Evolutionary conservation across 75 land plant genomes (phyloP), one percentile per base, ranked within the genome.

Genomic region (Cryptomeria japonica): DNA sequence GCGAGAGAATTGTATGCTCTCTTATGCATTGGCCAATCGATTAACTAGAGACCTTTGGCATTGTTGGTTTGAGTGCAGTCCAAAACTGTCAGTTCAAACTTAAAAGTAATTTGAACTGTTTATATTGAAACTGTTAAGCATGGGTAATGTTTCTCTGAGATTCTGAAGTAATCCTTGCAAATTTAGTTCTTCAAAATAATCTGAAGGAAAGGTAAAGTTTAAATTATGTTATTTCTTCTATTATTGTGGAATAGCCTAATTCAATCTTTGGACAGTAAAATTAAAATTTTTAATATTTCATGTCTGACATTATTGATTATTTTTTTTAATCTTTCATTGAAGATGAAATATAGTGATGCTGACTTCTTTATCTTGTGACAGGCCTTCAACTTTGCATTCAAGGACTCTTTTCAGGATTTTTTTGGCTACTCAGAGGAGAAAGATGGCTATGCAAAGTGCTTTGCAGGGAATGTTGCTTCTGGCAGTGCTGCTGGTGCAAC

Each of bases 311-410:
- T 41, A 36, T 80, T 42, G 55, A 85, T 19, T 55, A 78, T 47
- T 18, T 55, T 85, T n/a, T 85, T 85, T 0, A 51, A 22, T 86
- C 28, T 58, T 86, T 55, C 19, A 64, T 31, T 86, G 85, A 15
- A 73, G 15, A 41, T 42, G 37, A 86, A 22, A 18, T 37, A 61
- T 72, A 13, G 78, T 61, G 38, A 83, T 76, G 31, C 3, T 53
- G 38, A 44, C 31, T 7, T 32, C n/a, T 85, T 85, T 32, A 15
- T 47, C 79, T 83, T 82, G 86, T 84, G 86, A 75, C 95, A 96
- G 98, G 98, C 98, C 80, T 93, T 94, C 88, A 96, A 96, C 91
- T 96, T 96, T 91, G 98, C 98, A 78, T 96, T 96, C 88, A 96
- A 93, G 91, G 98, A 93, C 82, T 92, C 96, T 93, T 96, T 96